These are phyloP conservation scores for Alternaria sp. DNA, from an alignment of 2,329 filamentous ascomycete genomes.

Conservation along the genomic window DNA sequence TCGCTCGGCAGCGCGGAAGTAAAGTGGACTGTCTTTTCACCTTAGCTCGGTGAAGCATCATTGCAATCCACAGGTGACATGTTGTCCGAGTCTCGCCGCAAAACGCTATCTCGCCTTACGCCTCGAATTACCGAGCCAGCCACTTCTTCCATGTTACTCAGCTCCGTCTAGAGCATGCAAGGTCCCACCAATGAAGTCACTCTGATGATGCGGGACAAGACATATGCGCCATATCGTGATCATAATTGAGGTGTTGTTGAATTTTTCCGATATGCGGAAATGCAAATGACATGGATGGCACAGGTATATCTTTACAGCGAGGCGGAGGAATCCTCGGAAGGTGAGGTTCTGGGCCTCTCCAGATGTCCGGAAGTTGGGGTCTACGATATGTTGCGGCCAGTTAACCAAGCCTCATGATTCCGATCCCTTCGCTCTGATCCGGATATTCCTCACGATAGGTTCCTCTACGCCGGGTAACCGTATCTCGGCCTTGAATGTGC, in stretches of 20 bases:
- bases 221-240: slow-evolving; percentile 21
- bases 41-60: slow-evolving; percentile 16
- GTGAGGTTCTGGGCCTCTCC: not conserved
- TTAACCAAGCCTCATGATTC: slow-evolving; percentile 20
- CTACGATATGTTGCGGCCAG: slow-evolving; percentile 9
- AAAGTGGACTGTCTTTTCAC: slow-evolving; percentile 24
- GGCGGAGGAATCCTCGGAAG: slow-evolving; percentile 22
- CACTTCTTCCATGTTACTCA: slow-evolving; percentile 11
- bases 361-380: slow-evolving; percentile 17
- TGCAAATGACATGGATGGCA: slow-evolving; percentile 31
- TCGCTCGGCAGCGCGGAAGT: slow-evolving; percentile 36
- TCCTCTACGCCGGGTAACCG: slow-evolving; percentile 58
- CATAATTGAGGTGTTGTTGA: slow-evolving; percentile 27
- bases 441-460: slow-evolving; percentile 43
- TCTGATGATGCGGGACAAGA: not conserved
- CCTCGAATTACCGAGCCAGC: slow-evolving; percentile 38
- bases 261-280: slow-evolving; percentile 32
- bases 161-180: slow-evolving; percentile 8
- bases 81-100: slow-evolving; percentile 48
- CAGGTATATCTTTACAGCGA: slow-evolving; percentile 39
- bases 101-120: slow-evolving; percentile 25
- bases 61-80: slow-evolving; percentile 11
- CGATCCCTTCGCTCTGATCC: slow-evolving; percentile 44
- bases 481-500: slow-evolving; percentile 63
- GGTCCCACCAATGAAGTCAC: slow-evolving; percentile 35